Evolutionary conservation across 352 stramenopile species (phyloP).

Genomic region (Globisporangium carolinianum): DNA sequence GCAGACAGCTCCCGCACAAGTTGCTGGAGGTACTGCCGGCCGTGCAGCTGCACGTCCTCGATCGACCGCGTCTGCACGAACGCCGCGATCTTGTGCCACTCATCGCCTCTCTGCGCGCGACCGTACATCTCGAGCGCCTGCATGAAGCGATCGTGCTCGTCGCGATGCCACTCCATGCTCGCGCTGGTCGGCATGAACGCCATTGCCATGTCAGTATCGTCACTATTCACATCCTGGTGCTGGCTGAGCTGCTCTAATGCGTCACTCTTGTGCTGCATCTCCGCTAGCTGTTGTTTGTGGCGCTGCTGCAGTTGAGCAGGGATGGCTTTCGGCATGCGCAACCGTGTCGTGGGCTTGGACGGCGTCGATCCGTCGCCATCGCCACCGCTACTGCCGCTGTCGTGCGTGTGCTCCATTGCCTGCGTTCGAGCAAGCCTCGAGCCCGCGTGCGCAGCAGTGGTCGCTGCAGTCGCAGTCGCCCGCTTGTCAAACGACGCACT

Average conservation of each 20-base stretch:
- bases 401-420: conserved; percentile 10
- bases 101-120: conserved; percentile 34
- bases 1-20: conserved; percentile 42
- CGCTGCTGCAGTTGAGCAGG: conserved; percentile 16
- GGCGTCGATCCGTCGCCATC: not conserved
- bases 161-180: conserved; percentile 33
- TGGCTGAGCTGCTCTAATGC: not conserved
- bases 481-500: conserved; percentile 11
- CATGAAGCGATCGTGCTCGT: conserved; percentile 79
- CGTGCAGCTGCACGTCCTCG: conserved; percentile 61
- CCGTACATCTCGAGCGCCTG: conserved; percentile 72
- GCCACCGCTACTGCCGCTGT: not conserved
- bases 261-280: conserved; percentile 4
- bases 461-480: not conserved
- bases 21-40: conserved; percentile 64
- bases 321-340: conserved; percentile 13
- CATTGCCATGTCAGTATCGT: not conserved
- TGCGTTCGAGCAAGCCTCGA: not conserved
- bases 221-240: not conserved
- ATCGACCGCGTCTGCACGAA: conserved; percentile 66
- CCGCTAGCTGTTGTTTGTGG: conserved; percentile 3
- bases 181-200: not conserved
- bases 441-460: not conserved
- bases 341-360: conserved; percentile 5
- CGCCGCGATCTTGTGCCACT: conserved; percentile 64